Base-by-base conservation (phyloP, 257 asterid genomes). In the Solanum chilense region DNA sequence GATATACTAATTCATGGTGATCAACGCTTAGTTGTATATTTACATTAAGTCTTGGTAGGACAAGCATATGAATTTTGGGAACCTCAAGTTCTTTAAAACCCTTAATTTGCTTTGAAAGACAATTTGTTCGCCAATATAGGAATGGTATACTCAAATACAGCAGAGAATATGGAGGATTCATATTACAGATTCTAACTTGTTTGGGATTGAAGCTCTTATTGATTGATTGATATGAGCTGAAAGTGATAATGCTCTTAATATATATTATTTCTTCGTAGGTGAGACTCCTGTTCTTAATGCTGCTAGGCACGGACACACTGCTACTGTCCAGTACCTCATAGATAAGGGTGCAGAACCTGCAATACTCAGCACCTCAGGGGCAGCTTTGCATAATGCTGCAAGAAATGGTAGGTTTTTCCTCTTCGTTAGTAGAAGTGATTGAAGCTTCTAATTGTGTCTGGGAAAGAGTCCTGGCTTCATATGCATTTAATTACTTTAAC, bases 261-360 rank as follows among this genome's bases (percentile, higher is more conserved):
- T 18, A 47, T 66, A 66, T 66, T 66, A 25, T 64, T 86, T 21
- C 44, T 78, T 44, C 80, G 45, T 88, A 97, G 99, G 99, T 37
- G 98, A 97, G 88, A 96, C 98, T 88, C 95, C 99, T 83, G 93
- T 97, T 52, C 86, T 89, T 68, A 98, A 95, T 73, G 98, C 99
- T 91, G 96, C 99, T 64, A 88, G 97, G 78, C 96, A 93, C 89
- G 99, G 98, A 70, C 98, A 97, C 87, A 92, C 94, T 82, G 91
- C 88, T 77, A 92, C 96, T 75, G 95, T 98, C 52, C 93, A 93
- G 86, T 97, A 94, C 92, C 98, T 97, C 41, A 70, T 93, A 25
- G 92, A 97, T 76, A 60, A 87, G 80, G 99, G 98, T 78, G 99
- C 98, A 12, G 93, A 97, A 92, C 95, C 97, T 85, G 88, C 96